Evolutionary conservation across 805 yeast species (phyloP).

Genomic region (Wickerhamomyces silvicola): DNA sequence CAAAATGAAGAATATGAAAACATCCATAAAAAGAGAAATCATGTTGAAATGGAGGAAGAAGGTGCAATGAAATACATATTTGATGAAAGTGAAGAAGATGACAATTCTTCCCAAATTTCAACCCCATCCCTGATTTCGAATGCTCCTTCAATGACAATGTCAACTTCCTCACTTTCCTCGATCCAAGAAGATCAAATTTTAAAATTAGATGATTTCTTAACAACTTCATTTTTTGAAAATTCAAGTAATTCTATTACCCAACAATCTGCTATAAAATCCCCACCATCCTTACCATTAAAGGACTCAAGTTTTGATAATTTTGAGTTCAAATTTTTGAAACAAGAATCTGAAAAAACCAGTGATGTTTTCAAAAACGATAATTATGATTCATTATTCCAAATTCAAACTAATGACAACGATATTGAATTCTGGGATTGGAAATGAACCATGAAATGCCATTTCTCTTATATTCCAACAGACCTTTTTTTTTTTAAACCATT

Average conservation of each 20-base stretch:
- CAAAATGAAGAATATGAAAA: conserved; percentile 3
- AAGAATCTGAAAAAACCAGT: conserved; percentile 5
- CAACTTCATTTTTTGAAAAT: conserved; percentile 18
- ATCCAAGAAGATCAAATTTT: conserved; percentile 20
- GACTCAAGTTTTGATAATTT: conserved; percentile 9
- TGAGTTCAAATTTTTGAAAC: conserved; percentile 20
- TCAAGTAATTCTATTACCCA: conserved; percentile 9
- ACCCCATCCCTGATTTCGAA: conserved; percentile 19
- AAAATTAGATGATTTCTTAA: conserved; percentile 20
- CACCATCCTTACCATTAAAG: conserved; percentile 7
- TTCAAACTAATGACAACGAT: conserved; percentile 6
- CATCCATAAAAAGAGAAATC: conserved; percentile 17
- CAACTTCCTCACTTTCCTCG: conserved; percentile 14
- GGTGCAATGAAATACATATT: conserved; percentile 2
- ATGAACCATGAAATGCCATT: too few relatives aligned
- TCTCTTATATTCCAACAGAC: too few relatives aligned
- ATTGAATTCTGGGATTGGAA: conserved; percentile 19
- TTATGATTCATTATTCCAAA: conserved; percentile 12
- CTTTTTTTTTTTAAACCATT: too few relatives aligned
- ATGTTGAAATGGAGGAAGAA: conserved; percentile 12
- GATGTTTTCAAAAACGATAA: conserved; percentile 6
- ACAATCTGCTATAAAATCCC: conserved; percentile 1
- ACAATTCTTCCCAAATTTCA: conserved; percentile 17
- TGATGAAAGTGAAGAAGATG: conserved; percentile 17
- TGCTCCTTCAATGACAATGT: conserved; percentile 10